Percentiles rank a stretch among this genome's conserved stretches.
Evolutionary conservation across 345 rosid genomes (phyloP).

Genomic region (Viola odorata): DNA sequence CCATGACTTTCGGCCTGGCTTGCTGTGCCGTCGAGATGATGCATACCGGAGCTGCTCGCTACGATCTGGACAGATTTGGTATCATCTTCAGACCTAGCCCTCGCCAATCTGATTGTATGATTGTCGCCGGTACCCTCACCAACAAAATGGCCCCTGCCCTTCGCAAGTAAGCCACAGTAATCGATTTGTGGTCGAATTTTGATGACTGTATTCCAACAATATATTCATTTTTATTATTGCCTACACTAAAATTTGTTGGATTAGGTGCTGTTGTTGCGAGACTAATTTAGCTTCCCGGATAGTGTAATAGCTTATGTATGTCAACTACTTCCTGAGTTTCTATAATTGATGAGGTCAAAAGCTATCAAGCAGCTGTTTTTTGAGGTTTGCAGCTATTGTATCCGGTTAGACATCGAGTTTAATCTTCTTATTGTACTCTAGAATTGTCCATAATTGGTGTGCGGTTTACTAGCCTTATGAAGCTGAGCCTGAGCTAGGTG

Average conservation of each 20-base stretch:
- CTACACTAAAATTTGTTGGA: too few species aligned
- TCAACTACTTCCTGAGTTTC: too few species aligned
- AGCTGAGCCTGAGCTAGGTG: background rate
- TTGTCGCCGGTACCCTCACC: conserved; percentile 98
- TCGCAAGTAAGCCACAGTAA: conserved; percentile 53
- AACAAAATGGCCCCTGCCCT: conserved; percentile 99
- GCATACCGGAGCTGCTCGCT: conserved; percentile 98
- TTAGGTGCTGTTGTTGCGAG: too few species aligned
- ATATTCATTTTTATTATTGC: too few species aligned
- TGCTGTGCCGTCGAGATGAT: conserved; percentile 99
- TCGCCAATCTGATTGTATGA: conserved; percentile 96
- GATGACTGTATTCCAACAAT: too few species aligned
- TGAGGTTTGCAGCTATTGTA: too few species aligned
- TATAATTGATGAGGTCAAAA: too few species aligned
- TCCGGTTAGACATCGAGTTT: too few species aligned
- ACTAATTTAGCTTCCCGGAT: too few species aligned
- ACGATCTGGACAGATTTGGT: conserved; percentile 95
- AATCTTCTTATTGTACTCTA: background rate
- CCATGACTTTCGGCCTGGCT: conserved; percentile 98
- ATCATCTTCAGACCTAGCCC: conserved; percentile 96
- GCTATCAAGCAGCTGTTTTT: too few species aligned
- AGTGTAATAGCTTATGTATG: too few species aligned
- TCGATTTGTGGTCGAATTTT: background rate
- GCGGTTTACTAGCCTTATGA: background rate
- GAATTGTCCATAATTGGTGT: background rate